These are phyloP conservation scores for Hylodesmum podocarpum DNA, from an alignment of 306 rosid genomes.

Conservation along the genomic window DNA sequence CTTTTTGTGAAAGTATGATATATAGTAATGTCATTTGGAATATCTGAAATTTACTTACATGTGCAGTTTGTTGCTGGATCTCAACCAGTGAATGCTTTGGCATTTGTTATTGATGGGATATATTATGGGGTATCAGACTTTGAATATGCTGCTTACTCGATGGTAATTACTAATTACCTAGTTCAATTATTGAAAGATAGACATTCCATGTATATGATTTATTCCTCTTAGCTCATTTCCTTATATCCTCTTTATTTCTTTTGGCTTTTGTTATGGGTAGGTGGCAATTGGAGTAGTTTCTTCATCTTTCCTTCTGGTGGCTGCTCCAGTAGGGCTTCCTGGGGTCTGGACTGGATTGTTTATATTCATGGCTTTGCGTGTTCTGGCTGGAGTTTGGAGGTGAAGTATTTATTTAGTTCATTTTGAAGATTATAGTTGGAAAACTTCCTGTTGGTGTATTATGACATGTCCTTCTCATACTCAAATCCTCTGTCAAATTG, in stretches of 20 bases:
- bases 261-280: conserved; percentile 43
- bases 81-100: conserved; percentile 92
- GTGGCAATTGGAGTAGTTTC: conserved; percentile 65
- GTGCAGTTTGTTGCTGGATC: conserved; percentile 92
- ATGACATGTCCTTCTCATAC: background rate
- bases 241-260: background rate
- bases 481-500: background rate
- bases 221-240: conserved; percentile 11
- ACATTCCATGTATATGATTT: background rate
- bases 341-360: conserved; percentile 93
- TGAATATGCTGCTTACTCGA: conserved; percentile 87
- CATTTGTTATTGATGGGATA: conserved; percentile 92
- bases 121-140: conserved; percentile 96
- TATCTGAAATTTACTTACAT: conserved; percentile 24
- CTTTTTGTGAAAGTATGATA: conserved; percentile 11
- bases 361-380: conserved; percentile 87
- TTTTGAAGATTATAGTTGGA: background rate
- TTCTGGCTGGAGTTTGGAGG: conserved; percentile 87
- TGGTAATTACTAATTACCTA: conserved; percentile 55
- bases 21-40: conserved; percentile 21
- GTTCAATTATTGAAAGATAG: conserved; percentile 17
- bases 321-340: conserved; percentile 79
- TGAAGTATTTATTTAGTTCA: conserved; percentile 32
- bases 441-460: background rate
- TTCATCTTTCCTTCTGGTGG: conserved; percentile 63